Evolutionary conservation across 768 basidiomycete genomes (phyloP), one percentile per base, ranked within the genome.

Genomic region (Auriscalpium microsporum): DNA sequence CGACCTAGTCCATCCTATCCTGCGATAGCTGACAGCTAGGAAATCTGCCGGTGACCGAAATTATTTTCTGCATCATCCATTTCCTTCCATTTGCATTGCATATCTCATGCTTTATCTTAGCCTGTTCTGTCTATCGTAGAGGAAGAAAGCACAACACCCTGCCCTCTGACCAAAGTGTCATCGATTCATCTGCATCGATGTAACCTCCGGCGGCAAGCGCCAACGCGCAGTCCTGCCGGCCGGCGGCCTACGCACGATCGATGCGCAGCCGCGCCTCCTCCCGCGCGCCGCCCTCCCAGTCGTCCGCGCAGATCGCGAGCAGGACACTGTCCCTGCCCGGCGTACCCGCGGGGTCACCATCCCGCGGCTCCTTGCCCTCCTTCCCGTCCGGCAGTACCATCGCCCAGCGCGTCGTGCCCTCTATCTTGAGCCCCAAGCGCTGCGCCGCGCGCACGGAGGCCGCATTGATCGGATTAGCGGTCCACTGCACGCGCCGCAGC

Each of bases 271-370:
- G 64, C 2, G 74, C 72, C 14, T 59, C 60, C 48, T 75, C 72
- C 57, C 65, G 71, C 2, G 59, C 69, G 23, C 73, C 73, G 6
- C 58, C 60, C 50, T 80, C 78, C 82, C 83, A 87, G 53, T 78
- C 76, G 63, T 86, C 83, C 76, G 78, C 83, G 47, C 79, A 83
- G 4, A 81, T 54, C 6, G 75, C 69, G 23, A 86, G 62, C n/a
- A 78, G 51, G 0, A 71, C 70, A 4, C 77, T 75, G 63, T 86
- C 73, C 50, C 81, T 71, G 4, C 77, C 78, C 1, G 62, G 56
- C 45, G 64, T 64, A 2, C 62, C 65, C 5, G 57, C 53, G 45
- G 72, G 58, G 45, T 71, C 70, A 2, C 62, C 67, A n/a, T 55
- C 60, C 16, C 67, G 56, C 0, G 65, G 4, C 17, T 38, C 17